Evolutionary conservation across 2,329 filamentous ascomycete genomes (phyloP).

Genomic region (Penicillium glabrum): DNA sequence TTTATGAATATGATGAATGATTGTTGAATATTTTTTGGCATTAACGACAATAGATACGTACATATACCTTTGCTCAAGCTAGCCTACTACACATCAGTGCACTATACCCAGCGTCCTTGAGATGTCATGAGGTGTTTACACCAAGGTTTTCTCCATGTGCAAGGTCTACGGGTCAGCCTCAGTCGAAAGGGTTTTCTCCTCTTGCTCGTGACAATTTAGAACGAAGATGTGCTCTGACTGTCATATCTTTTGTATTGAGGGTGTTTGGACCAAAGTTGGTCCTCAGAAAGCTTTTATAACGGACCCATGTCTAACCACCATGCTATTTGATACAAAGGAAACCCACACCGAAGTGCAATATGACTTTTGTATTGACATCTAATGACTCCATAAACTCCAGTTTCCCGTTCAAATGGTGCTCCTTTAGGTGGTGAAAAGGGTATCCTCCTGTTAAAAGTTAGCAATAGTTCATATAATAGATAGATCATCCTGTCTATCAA

Average conservation of each 20-base stretch:
- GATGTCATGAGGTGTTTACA: too few relatives aligned
- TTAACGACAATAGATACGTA: not conserved
- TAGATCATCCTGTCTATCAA: not conserved
- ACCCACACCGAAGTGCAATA: not conserved
- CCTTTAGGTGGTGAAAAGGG: constrained; percentile 57
- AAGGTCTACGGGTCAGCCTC: too few relatives aligned
- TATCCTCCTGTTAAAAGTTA: constrained; percentile 53
- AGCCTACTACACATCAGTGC: too few relatives aligned
- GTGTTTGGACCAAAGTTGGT: not conserved
- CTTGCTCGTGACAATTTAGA: not conserved
- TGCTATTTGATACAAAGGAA: not conserved
- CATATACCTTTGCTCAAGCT: not conserved
- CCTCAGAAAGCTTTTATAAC: not conserved
- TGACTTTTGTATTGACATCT: constrained; percentile 15
- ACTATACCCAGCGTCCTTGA: too few relatives aligned
- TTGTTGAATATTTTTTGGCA: not conserved
- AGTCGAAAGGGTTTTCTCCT: too few relatives aligned
- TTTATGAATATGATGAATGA: not conserved
- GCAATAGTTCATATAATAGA: not conserved
- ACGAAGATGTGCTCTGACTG: not conserved
- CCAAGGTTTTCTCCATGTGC: too few relatives aligned
- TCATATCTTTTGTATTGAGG: not conserved
- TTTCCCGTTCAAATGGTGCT: constrained; percentile 23
- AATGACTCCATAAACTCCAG: constrained; percentile 27
- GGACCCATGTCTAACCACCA: not conserved